Percentiles rank a stretch among this genome's conserved stretches.
Conservation (phyloP, 805 yeast genomes). For the Priceomyces fermenticarens region DNA sequence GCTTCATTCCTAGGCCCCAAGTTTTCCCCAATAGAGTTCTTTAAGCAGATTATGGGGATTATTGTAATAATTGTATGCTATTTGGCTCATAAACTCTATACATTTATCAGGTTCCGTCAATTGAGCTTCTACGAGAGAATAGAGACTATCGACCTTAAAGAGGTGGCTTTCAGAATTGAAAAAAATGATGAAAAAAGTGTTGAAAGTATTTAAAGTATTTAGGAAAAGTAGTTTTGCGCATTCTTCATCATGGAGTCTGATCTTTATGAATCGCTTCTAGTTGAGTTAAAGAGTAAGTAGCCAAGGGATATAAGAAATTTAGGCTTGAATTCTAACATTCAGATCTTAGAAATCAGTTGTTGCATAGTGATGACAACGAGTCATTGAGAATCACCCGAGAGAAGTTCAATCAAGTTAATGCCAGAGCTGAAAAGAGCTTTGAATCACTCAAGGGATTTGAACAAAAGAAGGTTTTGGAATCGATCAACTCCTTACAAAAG, state of each 20-base stretch:
- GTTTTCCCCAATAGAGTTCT: constrained; percentile 42
- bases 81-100: constrained; percentile 50
- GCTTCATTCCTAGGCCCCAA: constrained; percentile 28
- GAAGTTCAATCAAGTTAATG: constrained; percentile 9
- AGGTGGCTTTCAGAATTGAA: too few species aligned
- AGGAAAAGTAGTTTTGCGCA: too few species aligned
- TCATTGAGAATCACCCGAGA: constrained; percentile 2
- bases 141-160: constrained; percentile 2
- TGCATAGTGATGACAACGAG: constrained; percentile 6
- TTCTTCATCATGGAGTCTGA: too few species aligned
- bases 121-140: constrained; percentile 1
- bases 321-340: background rate
- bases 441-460: constrained; percentile 12
- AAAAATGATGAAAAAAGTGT: too few species aligned
- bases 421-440: constrained; percentile 6
- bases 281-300: background rate
- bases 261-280: background rate
- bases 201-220: too few species aligned
- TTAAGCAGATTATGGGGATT: constrained; percentile 52
- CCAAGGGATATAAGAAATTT: background rate
- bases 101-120: constrained; percentile 13
- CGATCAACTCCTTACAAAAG: constrained; percentile 17
- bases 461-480: constrained; percentile 18
- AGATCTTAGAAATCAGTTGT: constrained; percentile 7
- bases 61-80: constrained; percentile 43